A percentile compares a stretch with the other conserved stretches of the same genome.
These are phyloP conservation scores for Fusarium sp. DNA, from an alignment of 2,329 filamentous ascomycete species.

Conservation along the genomic window DNA sequence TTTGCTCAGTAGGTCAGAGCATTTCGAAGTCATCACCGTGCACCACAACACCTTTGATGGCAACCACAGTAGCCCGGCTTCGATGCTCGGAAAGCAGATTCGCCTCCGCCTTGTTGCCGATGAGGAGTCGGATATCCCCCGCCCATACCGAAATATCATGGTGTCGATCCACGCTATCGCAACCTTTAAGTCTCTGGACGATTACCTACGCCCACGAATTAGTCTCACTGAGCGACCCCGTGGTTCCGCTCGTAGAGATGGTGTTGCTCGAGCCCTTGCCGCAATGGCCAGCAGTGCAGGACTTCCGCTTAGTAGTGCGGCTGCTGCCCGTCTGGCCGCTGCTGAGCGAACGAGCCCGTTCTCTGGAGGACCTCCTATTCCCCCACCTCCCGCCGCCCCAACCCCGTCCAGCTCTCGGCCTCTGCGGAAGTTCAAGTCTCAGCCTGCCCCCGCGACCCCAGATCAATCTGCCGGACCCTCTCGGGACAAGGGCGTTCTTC, in stretches of 20 bases:
- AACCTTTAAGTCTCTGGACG: constrained; percentile 95
- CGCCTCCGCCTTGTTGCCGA: constrained; percentile 89
- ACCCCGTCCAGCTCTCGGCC: constrained; percentile 57
- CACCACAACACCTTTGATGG: constrained; percentile 92
- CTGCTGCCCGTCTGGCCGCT: constrained; percentile 55
- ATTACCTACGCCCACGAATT: constrained; percentile 93
- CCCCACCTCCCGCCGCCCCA: constrained; percentile 50
- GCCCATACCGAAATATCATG: constrained; percentile 92
- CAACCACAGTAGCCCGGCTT: constrained; percentile 88
- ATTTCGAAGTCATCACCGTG: constrained; percentile 97
- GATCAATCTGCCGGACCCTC: constrained; percentile 60
- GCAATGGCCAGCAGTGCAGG: constrained; percentile 80
- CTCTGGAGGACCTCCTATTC: constrained; percentile 50
- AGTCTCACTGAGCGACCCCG: constrained; percentile 77
- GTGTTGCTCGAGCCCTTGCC: constrained; percentile 75
- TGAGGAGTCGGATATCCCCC: constrained; percentile 89
- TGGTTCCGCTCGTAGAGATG: constrained; percentile 67
- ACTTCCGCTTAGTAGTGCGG: constrained; percentile 61
- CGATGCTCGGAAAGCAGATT: constrained; percentile 97
- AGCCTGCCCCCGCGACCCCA: constrained; percentile 57
- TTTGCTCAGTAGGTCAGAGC: constrained; percentile 93
- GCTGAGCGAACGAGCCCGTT: constrained; percentile 55
- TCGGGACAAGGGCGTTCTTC: constrained; percentile 67
- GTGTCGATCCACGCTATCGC: constrained; percentile 98
- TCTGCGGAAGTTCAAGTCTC: constrained; percentile 59